phyloP scores from a whole-genome alignment of 2,329 filamentous ascomycete genomes.

The Claviceps purpurea region DNA sequence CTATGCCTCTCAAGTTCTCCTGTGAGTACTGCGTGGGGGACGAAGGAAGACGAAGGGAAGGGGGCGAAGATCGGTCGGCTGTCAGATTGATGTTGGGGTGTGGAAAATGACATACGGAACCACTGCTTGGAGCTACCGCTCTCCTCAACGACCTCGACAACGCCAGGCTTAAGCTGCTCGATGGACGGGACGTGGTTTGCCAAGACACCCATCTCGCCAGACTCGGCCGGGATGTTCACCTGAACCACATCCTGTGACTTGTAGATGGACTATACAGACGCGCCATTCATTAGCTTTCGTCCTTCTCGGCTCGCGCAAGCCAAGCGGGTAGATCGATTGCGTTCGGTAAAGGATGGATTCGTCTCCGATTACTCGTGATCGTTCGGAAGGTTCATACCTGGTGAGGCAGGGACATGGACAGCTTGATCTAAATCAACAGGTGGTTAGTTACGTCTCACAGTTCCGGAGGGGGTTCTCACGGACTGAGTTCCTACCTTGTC shows the following conservation, averaged over 20 bases:
- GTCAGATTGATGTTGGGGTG: background rate
- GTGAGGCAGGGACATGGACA: slow-evolving; percentile 94
- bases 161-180: slow-evolving; percentile 94
- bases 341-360: slow-evolving; percentile 7
- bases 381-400: slow-evolving; percentile 55
- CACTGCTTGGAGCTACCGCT: slow-evolving; percentile 82
- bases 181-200: slow-evolving; percentile 98
- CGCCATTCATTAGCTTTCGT: slow-evolving; percentile 38
- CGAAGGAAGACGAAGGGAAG: background rate
- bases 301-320: slow-evolving; percentile 9
- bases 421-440: slow-evolving; percentile 57
- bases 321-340: slow-evolving; percentile 13
- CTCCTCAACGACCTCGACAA: slow-evolving; percentile 94
- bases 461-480: slow-evolving; percentile 9
- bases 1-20: background rate
- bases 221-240: slow-evolving; percentile 97
- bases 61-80: background rate
- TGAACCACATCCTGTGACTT: slow-evolving; percentile 65
- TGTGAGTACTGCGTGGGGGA: background rate
- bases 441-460: slow-evolving; percentile 12
- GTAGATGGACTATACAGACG: slow-evolving; percentile 49
- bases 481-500: slow-evolving; percentile 51
- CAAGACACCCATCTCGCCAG: slow-evolving; percentile 98
- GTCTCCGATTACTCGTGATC: slow-evolving; percentile 10
- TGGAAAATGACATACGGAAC: slow-evolving; percentile 61